Evolutionary conservation across 495 filamentous ascomycete species (phyloP).

Genomic region (Xylona heveae): DNA sequence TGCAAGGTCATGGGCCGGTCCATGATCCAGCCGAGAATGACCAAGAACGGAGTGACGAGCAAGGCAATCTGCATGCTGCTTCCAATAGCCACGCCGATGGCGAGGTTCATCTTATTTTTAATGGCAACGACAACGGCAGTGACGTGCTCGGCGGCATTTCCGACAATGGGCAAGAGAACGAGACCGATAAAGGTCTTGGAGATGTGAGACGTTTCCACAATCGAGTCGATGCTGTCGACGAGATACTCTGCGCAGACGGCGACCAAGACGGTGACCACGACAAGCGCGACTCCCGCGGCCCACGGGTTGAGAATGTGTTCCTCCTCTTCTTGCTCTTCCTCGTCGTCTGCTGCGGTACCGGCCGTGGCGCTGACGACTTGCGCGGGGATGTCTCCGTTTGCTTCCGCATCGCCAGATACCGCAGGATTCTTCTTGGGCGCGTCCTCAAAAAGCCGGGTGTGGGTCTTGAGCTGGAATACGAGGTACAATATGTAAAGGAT

Average conservation of each 20-base stretch:
- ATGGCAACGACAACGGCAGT: constrained; percentile 81
- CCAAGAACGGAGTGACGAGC: constrained; percentile 21
- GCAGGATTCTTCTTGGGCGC: constrained; percentile 16
- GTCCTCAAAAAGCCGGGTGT: constrained; percentile 61
- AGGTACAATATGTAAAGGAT: constrained; percentile 81
- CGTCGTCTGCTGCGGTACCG: constrained; percentile 12
- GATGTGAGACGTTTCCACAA: constrained; percentile 67
- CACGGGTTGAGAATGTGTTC: constrained; percentile 41
- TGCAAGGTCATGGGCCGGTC: constrained; percentile 17
- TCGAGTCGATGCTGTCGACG: constrained; percentile 76
- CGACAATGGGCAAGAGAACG: constrained; percentile 87
- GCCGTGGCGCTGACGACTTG: constrained; percentile 1
- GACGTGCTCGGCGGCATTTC: constrained; percentile 93
- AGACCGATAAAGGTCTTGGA: constrained; percentile 94
- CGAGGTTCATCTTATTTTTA: constrained; percentile 96
- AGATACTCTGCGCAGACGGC: constrained; percentile 84
- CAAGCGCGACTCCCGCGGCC: constrained; percentile 49
- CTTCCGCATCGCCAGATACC: constrained; percentile 11
- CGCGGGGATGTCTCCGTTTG: constrained; percentile 16
- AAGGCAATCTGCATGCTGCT: constrained; percentile 69
- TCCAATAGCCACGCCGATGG: constrained; percentile 84
- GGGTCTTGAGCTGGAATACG: constrained; percentile 71
- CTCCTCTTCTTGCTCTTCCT: constrained; percentile 24
- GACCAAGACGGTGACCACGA: constrained; percentile 65
- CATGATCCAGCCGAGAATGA: constrained; percentile 21